Conservation (phyloP, 2,329 filamentous ascomycete species). For the Drechmeria coniospora region DNA sequence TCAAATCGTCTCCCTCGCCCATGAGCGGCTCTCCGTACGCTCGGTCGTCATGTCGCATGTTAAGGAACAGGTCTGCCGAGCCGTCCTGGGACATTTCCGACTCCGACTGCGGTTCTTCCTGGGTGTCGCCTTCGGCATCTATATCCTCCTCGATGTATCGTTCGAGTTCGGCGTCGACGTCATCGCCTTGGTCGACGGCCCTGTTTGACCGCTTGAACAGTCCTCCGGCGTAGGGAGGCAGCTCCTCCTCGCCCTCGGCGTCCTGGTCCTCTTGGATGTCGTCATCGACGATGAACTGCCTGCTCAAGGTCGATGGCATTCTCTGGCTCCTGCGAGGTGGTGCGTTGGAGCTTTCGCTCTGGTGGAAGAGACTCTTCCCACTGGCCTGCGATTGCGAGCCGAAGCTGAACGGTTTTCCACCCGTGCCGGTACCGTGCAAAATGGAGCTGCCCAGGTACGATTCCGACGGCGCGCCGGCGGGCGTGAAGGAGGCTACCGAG, state of each 20-base stretch:
- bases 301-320: slow-evolving; percentile 37
- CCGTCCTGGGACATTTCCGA: slow-evolving; percentile 23
- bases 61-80: slow-evolving; percentile 32
- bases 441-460: slow-evolving; percentile 40
- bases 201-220: slow-evolving; percentile 13
- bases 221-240: slow-evolving; percentile 15
- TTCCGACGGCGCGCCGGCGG: slow-evolving; percentile 38
- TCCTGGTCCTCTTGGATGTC: slow-evolving; percentile 17
- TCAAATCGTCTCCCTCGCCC: slow-evolving; percentile 32
- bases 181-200: slow-evolving; percentile 14
- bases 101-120: slow-evolving; percentile 23
- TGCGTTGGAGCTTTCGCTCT: slow-evolving; percentile 22
- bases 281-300: slow-evolving; percentile 18
- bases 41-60: slow-evolving; percentile 27
- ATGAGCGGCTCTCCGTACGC: slow-evolving; percentile 22
- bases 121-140: slow-evolving; percentile 21
- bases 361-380: slow-evolving; percentile 22
- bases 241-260: slow-evolving; percentile 19
- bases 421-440: slow-evolving; percentile 22
- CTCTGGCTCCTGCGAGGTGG: slow-evolving; percentile 27
- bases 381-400: slow-evolving; percentile 16
- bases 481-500: slow-evolving; percentile 38
- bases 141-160: slow-evolving; percentile 21
- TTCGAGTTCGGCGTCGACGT: slow-evolving; percentile 20
- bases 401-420: slow-evolving; percentile 24